Evolutionary conservation across 768 basidiomycete genomes (phyloP).

Genomic region (Tricholoma sp.): DNA sequence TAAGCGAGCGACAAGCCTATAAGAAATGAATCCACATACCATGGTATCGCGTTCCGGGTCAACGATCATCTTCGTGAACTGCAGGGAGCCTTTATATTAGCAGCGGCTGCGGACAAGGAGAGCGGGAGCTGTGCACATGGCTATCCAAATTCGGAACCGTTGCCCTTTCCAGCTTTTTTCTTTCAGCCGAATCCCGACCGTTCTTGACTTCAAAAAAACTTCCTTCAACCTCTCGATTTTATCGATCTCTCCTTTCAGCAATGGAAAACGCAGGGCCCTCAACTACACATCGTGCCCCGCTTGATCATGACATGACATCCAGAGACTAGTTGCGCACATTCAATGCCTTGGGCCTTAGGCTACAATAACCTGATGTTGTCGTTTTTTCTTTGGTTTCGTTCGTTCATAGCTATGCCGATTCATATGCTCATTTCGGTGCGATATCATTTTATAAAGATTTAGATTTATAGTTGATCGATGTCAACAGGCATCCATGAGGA

Average conservation of each 20-base stretch:
- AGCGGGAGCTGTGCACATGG: background rate
- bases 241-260: conserved; percentile 14
- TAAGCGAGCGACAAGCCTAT: background rate
- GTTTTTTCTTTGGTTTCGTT: conserved; percentile 24
- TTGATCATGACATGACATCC: conserved; percentile 65
- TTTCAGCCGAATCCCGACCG: conserved; percentile 14
- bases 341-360: conserved; percentile 15
- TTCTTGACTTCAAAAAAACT: conserved; percentile 4
- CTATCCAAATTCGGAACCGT: too few species aligned
- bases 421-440: conserved; percentile 91
- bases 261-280: conserved; percentile 27
- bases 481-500: conserved; percentile 91
- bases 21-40: conserved; percentile 16
- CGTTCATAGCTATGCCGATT: conserved; percentile 79
- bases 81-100: conserved; percentile 6
- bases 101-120: conserved; percentile 1
- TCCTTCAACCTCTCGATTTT: conserved; percentile 3
- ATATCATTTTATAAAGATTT: conserved; percentile 3
- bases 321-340: conserved; percentile 75
- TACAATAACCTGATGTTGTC: conserved; percentile 31
- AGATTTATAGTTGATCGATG: background rate
- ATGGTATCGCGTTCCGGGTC: conserved; percentile 16
- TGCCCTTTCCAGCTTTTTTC: conserved; percentile 6
- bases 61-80: conserved; percentile 20
- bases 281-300: conserved; percentile 17